These are phyloP conservation scores for Colletotrichum sublineola DNA, from an alignment of 2,329 filamentous ascomycete species.

Conservation along the genomic window DNA sequence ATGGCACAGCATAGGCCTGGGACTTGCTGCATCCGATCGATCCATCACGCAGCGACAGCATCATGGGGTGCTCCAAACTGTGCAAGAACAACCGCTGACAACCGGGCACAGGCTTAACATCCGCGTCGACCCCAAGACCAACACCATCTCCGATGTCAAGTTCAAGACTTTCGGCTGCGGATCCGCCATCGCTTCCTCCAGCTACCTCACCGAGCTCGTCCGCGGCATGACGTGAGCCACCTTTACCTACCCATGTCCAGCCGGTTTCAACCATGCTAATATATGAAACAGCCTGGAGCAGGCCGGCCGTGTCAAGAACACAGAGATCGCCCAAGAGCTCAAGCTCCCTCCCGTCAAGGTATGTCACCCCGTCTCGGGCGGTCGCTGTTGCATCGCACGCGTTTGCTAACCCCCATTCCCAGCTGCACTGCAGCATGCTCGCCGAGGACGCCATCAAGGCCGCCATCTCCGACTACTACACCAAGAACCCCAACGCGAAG, in stretches of 20 bases:
- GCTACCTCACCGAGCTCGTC: slow-evolving; percentile 96
- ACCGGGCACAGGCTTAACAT: slow-evolving; percentile 72
- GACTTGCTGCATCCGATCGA: background rate
- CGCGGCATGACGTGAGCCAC: slow-evolving; percentile 82
- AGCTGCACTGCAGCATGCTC: slow-evolving; percentile 92
- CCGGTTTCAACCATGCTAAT: background rate
- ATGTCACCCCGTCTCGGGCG: slow-evolving; percentile 39
- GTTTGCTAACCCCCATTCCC: slow-evolving; percentile 47
- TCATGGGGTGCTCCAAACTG: background rate
- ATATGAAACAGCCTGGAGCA: slow-evolving; percentile 75
- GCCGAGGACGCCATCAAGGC: slow-evolving; percentile 94
- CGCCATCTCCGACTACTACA: slow-evolving; percentile 90
- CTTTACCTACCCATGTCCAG: background rate
- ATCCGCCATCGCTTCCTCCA: slow-evolving; percentile 92
- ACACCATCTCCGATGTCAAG: slow-evolving; percentile 93
- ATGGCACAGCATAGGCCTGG: no score
- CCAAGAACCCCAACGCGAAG: slow-evolving; percentile 83
- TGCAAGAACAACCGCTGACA: slow-evolving; percentile 12
- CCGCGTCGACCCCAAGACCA: slow-evolving; percentile 87
- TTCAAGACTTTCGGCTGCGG: slow-evolving; percentile 99
- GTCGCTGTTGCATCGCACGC: background rate
- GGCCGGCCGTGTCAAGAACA: slow-evolving; percentile 92
- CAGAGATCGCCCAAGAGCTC: slow-evolving; percentile 97
- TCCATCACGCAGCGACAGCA: no score
- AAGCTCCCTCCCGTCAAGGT: slow-evolving; percentile 91